phyloP scores from a whole-genome alignment of 2,329 filamentous ascomycete species.

The Juglanconis oblonga region DNA sequence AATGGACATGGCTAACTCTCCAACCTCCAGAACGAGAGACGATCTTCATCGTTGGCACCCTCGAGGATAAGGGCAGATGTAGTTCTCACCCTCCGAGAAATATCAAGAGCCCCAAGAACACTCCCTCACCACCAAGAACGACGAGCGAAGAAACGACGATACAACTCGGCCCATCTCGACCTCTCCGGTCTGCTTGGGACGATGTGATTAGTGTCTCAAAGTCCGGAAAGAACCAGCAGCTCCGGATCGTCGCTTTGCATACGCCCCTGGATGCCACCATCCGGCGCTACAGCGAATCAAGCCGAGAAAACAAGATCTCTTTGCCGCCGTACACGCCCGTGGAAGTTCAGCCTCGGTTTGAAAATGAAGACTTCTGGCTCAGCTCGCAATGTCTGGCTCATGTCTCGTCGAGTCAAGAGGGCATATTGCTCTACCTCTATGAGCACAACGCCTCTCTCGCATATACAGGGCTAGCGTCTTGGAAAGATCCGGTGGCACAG shows the following conservation, averaged over 20 bases:
- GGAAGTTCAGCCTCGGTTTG: conserved; percentile 34
- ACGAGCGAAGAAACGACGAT: conserved; percentile 24
- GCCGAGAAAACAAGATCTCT: conserved; percentile 29
- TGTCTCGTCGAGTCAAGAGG: conserved; percentile 35
- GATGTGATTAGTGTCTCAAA: conserved; percentile 41
- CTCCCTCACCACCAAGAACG: conserved; percentile 18
- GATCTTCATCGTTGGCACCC: conserved; percentile 62
- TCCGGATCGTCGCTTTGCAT: conserved; percentile 45
- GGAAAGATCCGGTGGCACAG: conserved; percentile 35
- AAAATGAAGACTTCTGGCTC: conserved; percentile 37
- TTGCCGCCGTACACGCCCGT: conserved; percentile 37
- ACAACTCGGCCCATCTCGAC: conserved; percentile 34
- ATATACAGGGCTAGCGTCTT: conserved; percentile 32
- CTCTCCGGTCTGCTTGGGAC: conserved; percentile 50
- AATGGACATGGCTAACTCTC: background rate
- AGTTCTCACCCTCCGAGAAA: conserved; percentile 54
- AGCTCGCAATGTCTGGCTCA: conserved; percentile 43
- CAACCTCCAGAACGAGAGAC: conserved; percentile 39
- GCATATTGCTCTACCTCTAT: conserved; percentile 50
- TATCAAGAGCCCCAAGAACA: conserved; percentile 36
- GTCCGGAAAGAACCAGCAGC: conserved; percentile 33
- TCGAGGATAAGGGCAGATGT: conserved; percentile 51
- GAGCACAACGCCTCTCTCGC: conserved; percentile 46
- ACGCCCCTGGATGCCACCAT: conserved; percentile 37
- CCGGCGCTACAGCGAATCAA: conserved; percentile 23